These are phyloP conservation scores for Euphorbia lathyris DNA, from an alignment of 345 rosid species.

Conservation along the genomic window DNA sequence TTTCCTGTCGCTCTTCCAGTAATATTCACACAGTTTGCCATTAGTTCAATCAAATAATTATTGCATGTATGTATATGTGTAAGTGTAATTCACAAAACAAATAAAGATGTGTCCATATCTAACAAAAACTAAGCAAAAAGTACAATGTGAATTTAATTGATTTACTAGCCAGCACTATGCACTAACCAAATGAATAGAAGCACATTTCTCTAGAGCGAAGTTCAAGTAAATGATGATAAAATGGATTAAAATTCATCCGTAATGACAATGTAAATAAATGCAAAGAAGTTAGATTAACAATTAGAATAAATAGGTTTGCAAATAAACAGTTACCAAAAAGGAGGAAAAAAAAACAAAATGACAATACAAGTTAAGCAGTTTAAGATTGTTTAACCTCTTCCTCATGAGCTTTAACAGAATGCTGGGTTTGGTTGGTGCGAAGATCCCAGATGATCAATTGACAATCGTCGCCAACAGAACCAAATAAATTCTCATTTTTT, in stretches of 20 bases:
- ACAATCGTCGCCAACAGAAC: slow-evolving; percentile 88
- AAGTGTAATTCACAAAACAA: neutral
- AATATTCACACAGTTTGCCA: neutral
- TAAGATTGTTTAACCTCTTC: slow-evolving; percentile 53
- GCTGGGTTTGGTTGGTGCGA: slow-evolving; percentile 65
- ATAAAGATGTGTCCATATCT: neutral
- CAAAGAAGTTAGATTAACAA: neutral
- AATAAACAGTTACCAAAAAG: neutral
- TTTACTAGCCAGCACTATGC: neutral
- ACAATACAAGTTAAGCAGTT: neutral
- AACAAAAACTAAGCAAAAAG: neutral
- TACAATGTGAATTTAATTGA: neutral
- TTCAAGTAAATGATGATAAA: neutral
- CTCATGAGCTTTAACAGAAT: slow-evolving; percentile 71
- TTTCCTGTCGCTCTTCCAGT: neutral
- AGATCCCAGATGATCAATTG: slow-evolving; percentile 80
- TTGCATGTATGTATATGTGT: neutral
- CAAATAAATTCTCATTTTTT: slow-evolving; percentile 77
- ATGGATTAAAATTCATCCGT: neutral
- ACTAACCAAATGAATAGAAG: neutral
- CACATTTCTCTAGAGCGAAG: neutral
- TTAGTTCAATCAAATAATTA: neutral
- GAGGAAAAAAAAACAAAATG: neutral
- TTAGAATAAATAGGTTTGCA: neutral
- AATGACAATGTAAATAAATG: neutral